Evolutionary conservation across 495 filamentous ascomycete species (phyloP).

Genomic region (Letharia lupina): DNA sequence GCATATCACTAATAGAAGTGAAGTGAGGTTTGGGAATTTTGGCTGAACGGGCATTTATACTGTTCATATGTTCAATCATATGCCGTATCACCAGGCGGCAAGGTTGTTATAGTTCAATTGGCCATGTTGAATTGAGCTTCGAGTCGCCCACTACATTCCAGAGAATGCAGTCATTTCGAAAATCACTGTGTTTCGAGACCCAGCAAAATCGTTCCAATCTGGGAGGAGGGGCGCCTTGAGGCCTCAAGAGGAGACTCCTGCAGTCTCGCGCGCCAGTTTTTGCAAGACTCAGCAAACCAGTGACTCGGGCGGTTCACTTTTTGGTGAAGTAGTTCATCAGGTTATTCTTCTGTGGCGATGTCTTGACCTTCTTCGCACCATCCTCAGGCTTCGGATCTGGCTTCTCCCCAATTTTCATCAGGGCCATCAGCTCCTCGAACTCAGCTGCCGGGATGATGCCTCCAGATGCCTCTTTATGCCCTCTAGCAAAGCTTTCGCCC

Average conservation of each 20-base stretch:
- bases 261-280: background rate
- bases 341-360: constrained; percentile 22
- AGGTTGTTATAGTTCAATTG: no score
- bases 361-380: constrained; percentile 9
- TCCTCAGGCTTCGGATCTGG: constrained; percentile 29
- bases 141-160: no score
- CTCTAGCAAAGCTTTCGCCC: constrained; percentile 47
- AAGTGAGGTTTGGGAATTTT: background rate
- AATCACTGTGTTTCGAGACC: no score
- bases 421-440: constrained; percentile 49
- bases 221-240: no score
- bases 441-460: constrained; percentile 44
- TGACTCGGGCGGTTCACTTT: constrained; percentile 9
- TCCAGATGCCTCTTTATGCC: constrained; percentile 51
- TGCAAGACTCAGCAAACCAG: background rate
- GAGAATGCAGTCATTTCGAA: no score
- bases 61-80: background rate
- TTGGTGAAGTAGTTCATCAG: constrained; percentile 26
- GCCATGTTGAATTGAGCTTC: no score
- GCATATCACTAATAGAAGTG: background rate
- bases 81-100: background rate
- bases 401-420: constrained; percentile 47
- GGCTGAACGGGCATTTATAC: background rate
- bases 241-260: background rate
- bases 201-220: no score